These are phyloP conservation scores for Leucocoprinus leucothites DNA, from an alignment of 768 basidiomycete species.

Conservation along the genomic window DNA sequence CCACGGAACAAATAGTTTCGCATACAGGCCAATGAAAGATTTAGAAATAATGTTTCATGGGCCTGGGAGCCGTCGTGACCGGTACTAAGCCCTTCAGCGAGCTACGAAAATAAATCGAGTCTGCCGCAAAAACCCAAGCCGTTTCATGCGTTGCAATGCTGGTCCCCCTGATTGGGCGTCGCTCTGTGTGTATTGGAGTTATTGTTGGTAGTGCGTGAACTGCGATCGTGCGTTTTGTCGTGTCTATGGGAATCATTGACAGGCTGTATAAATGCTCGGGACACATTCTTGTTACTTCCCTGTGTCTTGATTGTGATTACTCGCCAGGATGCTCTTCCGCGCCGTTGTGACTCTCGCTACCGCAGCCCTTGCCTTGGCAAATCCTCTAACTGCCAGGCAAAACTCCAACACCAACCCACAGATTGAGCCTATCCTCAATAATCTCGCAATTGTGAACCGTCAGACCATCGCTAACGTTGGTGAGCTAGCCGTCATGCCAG, in stretches of 20 bases:
- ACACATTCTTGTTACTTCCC: neutral
- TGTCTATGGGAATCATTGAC: slow-evolving; percentile 6
- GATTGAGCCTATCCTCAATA: slow-evolving; percentile 24
- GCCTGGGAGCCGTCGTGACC: neutral
- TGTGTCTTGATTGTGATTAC: slow-evolving; percentile 9
- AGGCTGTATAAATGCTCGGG: slow-evolving; percentile 5
- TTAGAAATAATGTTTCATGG: slow-evolving; percentile 10
- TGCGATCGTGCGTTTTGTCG: neutral
- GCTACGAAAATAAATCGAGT: neutral
- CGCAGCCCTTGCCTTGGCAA: slow-evolving; percentile 25
- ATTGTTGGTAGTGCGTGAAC: slow-evolving; percentile 9
- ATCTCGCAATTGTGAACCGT: slow-evolving; percentile 22
- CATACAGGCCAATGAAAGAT: slow-evolving; percentile 3
- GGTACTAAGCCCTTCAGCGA: neutral
- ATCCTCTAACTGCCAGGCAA: slow-evolving; percentile 26
- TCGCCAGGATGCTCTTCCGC: slow-evolving; percentile 27
- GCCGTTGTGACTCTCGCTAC: slow-evolving; percentile 26
- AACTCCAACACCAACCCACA: slow-evolving; percentile 29
- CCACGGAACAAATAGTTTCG: neutral
- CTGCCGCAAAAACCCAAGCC: slow-evolving; percentile 1
- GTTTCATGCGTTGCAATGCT: slow-evolving; percentile 11
- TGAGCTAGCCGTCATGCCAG: slow-evolving; percentile 12
- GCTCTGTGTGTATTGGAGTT: neutral
- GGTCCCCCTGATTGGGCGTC: slow-evolving; percentile 6
- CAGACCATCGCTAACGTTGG: slow-evolving; percentile 23